Evolutionary conservation across 345 rosid genomes (phyloP), one percentile per base, ranked within the genome.

Genomic region (Salix suchowensis): DNA sequence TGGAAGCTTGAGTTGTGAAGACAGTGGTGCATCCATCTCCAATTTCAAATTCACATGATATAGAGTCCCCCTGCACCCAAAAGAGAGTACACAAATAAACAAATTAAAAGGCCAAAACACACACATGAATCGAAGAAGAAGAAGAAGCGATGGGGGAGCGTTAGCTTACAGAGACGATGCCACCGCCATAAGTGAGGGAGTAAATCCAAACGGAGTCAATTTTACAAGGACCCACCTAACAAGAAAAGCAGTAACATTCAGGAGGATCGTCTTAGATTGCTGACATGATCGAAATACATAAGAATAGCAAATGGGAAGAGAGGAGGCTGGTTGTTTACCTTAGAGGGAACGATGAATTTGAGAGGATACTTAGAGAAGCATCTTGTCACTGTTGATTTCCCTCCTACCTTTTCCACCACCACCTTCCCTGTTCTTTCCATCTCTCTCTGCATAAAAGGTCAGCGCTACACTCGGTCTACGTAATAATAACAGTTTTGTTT

Each of bases 321-420:
- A 36, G 32, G 61, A 91, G 37, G 44, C 1, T 21, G 13, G 13
- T 2, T 9, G 26, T 1, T 36, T 26, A 78, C 98, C 91, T 95
- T 95, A 60, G 68, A 79, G 19, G 98, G 97, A 67, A 90, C 73
- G 75, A 95, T 87, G 88, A 95, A 91, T 79, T 95, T 95, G 79
- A 93, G 96, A 65, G 98, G 98, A 79, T 95, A 95, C 74, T 89
- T 91, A 36, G 92, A 91, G 87, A 91, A 91, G 85, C 87, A 88
- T 70, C 82, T 88, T 44, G 91, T 90, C 24, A 89, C 94, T 5
- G 87, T 87, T 74, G 99, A 93, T 80, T 85, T 93, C 55, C 92
- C 91, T 71, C 86, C 80, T 8, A 90, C 86, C 77, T 85, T 88
- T 84, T 91, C 92, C 80, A 95, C 93, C 32, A 67, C 84, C 71